A percentile compares a stretch with the other conserved stretches of the same genome.
These are phyloP conservation scores for Zanthoxylum bungeanum DNA, from an alignment of 345 rosid genomes.

Conservation along the genomic window DNA sequence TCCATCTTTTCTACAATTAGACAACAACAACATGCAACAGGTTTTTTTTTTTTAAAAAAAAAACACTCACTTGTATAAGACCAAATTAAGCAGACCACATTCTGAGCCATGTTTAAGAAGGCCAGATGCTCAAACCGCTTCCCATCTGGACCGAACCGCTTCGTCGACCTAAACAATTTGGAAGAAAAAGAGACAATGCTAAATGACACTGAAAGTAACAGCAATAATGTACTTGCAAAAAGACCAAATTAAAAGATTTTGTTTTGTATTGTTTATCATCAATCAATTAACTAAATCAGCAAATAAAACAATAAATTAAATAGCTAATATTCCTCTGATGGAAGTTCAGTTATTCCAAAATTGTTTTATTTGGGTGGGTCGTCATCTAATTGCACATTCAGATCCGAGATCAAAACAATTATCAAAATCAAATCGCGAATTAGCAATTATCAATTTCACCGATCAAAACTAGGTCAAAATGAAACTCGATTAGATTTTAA, in stretches of 20 bases:
- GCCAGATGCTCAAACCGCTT: conserved; percentile 90
- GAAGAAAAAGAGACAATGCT: not conserved
- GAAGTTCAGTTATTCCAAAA: no score
- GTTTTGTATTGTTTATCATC: not conserved
- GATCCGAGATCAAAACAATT: conserved; percentile 1
- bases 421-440: not conserved
- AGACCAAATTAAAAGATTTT: not conserved
- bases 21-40: not conserved
- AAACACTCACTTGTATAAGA: conserved; percentile 77
- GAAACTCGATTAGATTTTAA: not conserved
- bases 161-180: conserved; percentile 64
- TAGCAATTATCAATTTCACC: no score
- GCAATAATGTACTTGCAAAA: not conserved
- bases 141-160: conserved; percentile 81
- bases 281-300: not conserved
- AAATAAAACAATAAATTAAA: not conserved
- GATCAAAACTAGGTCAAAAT: not conserved
- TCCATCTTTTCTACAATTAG: not conserved
- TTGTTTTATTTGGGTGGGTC: no score
- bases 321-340: no score
- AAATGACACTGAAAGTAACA: not conserved
- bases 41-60: no score
- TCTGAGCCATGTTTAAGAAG: conserved; percentile 86
- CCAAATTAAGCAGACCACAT: conserved; percentile 85
- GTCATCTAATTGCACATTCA: not conserved